Percentiles rank a stretch among this genome's conserved stretches.
These are phyloP conservation scores for Candida chauliodis DNA, from an alignment of 805 yeast genomes.

Conservation along the genomic window DNA sequence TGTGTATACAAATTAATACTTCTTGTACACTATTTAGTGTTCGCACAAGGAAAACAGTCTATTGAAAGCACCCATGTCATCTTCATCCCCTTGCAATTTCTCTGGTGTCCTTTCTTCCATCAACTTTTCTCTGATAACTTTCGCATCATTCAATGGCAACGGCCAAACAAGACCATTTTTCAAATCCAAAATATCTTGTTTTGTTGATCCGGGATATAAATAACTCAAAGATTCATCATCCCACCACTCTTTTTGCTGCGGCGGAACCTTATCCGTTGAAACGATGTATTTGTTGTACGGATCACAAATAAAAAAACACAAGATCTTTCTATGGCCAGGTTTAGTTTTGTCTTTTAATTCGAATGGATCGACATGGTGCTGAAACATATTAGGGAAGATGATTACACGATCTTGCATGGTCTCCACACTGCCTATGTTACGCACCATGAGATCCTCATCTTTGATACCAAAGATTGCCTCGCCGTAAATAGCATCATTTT, in stretches of 20 bases:
- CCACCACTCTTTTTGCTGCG: conserved; percentile 37
- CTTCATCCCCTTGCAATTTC: conserved; percentile 11
- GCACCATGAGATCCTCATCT: conserved; percentile 25
- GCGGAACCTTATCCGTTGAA: conserved; percentile 32
- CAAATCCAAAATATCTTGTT: conserved; percentile 7
- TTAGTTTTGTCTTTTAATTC: conserved; percentile 31
- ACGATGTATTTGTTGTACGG: conserved; percentile 27
- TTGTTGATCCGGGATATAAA: conserved; percentile 9
- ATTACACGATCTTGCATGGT: conserved; percentile 24
- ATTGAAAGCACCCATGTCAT: conserved; percentile 12
- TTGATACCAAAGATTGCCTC: conserved; percentile 24
- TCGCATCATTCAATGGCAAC: conserved; percentile 21
- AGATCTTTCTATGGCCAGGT: conserved; percentile 36
- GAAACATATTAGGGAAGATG: conserved; percentile 37
- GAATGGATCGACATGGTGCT: conserved; percentile 39
- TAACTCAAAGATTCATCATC: conserved; percentile 12
- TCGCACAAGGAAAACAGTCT: conserved; percentile 31
- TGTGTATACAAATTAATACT: neutral
- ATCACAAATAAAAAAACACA: conserved; percentile 39
- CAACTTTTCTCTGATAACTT: conserved; percentile 22
- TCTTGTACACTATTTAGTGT: conserved; percentile 17
- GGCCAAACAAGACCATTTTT: conserved; percentile 14
- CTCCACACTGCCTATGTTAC: conserved; percentile 22
- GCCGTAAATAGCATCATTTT: conserved; percentile 24
- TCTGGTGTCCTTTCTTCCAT: conserved; percentile 28